These are phyloP conservation scores for Lasiodiplodia sp. DNA, from an alignment of 2,329 filamentous ascomycete species.

Conservation along the genomic window DNA sequence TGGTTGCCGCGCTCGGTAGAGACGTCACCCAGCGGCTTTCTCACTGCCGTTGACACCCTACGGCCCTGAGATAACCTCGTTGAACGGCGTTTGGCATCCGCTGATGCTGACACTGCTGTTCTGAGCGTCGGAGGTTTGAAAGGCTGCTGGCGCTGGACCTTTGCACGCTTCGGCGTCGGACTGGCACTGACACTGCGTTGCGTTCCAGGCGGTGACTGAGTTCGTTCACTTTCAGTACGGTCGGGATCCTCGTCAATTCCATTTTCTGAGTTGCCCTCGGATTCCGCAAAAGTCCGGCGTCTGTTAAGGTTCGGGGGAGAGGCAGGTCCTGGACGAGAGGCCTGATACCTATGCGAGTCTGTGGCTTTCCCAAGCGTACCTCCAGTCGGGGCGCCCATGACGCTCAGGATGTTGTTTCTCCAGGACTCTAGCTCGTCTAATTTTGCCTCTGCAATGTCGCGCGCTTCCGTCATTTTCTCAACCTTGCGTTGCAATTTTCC, in stretches of 20 bases:
- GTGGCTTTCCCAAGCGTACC: not conserved
- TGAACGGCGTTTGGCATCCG: constrained; percentile 11
- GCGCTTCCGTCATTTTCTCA: constrained; percentile 37
- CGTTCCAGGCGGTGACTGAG: not conserved
- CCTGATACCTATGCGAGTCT: not conserved
- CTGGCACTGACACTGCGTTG: not conserved
- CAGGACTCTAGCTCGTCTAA: constrained; percentile 36
- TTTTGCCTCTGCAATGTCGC: constrained; percentile 30
- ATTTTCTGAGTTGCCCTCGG: not conserved
- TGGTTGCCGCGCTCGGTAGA: constrained; percentile 35
- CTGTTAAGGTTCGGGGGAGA: not conserved
- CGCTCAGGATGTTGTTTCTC: constrained; percentile 37
- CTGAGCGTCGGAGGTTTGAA: constrained; percentile 41
- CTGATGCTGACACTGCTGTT: not conserved
- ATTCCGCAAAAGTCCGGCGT: constrained; percentile 13
- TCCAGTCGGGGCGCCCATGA: constrained; percentile 34
- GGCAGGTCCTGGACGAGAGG: not conserved
- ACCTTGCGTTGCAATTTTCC: constrained; percentile 11
- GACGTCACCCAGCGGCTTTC: constrained; percentile 41
- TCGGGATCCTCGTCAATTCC: constrained; percentile 5
- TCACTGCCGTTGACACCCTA: constrained; percentile 33
- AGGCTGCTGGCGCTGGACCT: constrained; percentile 39
- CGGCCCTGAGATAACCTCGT: constrained; percentile 20
- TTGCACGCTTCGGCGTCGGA: constrained; percentile 53
- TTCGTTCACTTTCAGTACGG: constrained; percentile 1